A percentile compares a stretch with the other conserved stretches of the same genome.
Conservation (phyloP, 1,284 basidiomycete species). For the Ganoderma boninense region DNA sequence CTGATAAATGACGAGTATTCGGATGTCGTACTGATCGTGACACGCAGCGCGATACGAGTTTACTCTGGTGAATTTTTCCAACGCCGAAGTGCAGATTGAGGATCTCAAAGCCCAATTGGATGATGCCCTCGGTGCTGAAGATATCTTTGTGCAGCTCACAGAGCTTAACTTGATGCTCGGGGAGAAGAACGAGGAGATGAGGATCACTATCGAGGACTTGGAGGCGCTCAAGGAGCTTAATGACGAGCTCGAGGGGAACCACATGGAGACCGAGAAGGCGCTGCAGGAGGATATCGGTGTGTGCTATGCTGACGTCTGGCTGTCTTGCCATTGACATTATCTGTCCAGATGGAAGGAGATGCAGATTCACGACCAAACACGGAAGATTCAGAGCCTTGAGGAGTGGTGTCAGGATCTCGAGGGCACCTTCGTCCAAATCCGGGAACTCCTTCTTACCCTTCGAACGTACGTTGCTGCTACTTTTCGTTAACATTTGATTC, state of each 20-base stretch:
- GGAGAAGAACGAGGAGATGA: conserved; percentile 98
- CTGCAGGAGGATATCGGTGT: conserved; percentile 90
- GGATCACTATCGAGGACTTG: conserved; percentile 93
- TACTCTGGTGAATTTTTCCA: conserved; percentile 80
- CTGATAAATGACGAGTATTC: background rate
- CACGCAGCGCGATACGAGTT: conserved; percentile 80
- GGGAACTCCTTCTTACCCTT: conserved; percentile 86
- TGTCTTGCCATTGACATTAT: background rate
- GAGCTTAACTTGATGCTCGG: conserved; percentile 93
- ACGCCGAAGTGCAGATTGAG: conserved; percentile 91
- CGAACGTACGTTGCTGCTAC: conserved; percentile 78
- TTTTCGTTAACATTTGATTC: too few species aligned
- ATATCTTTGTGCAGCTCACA: conserved; percentile 95
- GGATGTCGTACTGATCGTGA: background rate
- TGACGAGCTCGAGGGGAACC: conserved; percentile 97
- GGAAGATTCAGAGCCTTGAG: conserved; percentile 75
- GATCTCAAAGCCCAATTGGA: conserved; percentile 96
- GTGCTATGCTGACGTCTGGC: conserved; percentile 29
- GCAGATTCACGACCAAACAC: conserved; percentile 72
- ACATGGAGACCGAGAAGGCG: conserved; percentile 92
- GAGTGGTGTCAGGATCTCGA: conserved; percentile 88
- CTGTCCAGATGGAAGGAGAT: conserved; percentile 72
- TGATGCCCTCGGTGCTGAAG: conserved; percentile 94
- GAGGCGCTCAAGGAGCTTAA: conserved; percentile 96
- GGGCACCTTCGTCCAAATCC: conserved; percentile 87